Evolutionary conservation across 2,329 filamentous ascomycete genomes (phyloP).

Genomic region (Reticulascus tulasneorum): DNA sequence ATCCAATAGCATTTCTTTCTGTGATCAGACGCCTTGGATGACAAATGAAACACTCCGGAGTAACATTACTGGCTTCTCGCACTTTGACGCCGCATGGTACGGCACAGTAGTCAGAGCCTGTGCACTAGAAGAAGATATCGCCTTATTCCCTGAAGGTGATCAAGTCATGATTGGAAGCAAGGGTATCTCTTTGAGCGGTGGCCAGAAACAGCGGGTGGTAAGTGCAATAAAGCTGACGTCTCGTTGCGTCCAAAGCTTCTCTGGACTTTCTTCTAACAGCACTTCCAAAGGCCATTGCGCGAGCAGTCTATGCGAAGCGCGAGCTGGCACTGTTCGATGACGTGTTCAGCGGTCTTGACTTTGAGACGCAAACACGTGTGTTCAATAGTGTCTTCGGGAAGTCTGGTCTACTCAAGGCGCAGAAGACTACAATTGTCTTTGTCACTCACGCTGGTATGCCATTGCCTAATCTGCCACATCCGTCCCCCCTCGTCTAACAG

Average conservation of each 20-base stretch:
- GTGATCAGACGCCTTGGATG: slow-evolving; percentile 35
- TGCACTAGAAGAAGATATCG: slow-evolving; percentile 29
- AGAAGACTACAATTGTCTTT: too few species aligned
- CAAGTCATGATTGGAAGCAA: slow-evolving; percentile 33
- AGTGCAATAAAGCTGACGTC: slow-evolving; percentile 3
- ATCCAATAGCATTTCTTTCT: slow-evolving; percentile 22
- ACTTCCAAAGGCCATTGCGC: slow-evolving; percentile 36
- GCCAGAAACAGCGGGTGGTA: slow-evolving; percentile 38
- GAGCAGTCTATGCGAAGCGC: slow-evolving; percentile 38
- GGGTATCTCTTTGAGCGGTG: slow-evolving; percentile 38
- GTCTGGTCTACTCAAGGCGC: slow-evolving; percentile 37
- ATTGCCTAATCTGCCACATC: too few species aligned
- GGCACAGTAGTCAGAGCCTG: slow-evolving; percentile 26
- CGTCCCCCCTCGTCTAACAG: too few species aligned
- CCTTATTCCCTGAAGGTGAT: slow-evolving; percentile 25
- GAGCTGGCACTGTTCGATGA: slow-evolving; percentile 42
- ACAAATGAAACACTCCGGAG: slow-evolving; percentile 34
- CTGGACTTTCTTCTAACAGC: too few species aligned
- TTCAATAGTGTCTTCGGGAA: slow-evolving; percentile 36
- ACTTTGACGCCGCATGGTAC: slow-evolving; percentile 24
- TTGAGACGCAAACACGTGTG: slow-evolving; percentile 36
- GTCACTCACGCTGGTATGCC: too few species aligned
- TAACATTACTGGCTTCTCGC: slow-evolving; percentile 30
- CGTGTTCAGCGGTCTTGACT: slow-evolving; percentile 40
- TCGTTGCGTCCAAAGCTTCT: too few species aligned